Evolutionary conservation across 805 yeast genomes (phyloP), one percentile per base, ranked within the genome.

Genomic region (Sungouiella blattae): DNA sequence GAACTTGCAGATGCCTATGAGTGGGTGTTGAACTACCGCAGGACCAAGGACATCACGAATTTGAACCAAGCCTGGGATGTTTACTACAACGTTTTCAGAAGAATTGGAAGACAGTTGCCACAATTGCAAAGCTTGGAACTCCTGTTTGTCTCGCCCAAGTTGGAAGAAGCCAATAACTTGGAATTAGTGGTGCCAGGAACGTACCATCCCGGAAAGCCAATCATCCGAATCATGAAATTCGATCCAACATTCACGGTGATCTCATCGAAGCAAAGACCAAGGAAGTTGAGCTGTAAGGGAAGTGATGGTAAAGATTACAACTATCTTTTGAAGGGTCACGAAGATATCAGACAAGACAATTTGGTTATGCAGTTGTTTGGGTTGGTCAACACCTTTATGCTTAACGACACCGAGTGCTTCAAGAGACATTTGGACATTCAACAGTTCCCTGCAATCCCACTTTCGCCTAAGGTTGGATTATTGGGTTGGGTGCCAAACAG

Each of bases 321-420:
- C 49, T 94, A 78, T 60, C 64, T 72, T 2, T 69, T 93, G 52
- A 93, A 93, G 62, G 98, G 98, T 1, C 98, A 93, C 55, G 99
- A 93, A 64, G 99, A 93, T 69, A 87, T 93, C 35, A 77, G 99
- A 53, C 99, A 93, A 58, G 99, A 93, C 64, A 87, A 87, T 52
- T 72, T 94, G 58, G 99, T 91, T 18, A 93, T 93, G 98, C 99
- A 93, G 62, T 68, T 93, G 49, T 91, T 93, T 60, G 98, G 98
- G 1, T 69, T 93, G 53, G 98, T 93, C 3, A 93, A 94, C 55
- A 88, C 97, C 0, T 68, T 94, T 32, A 71, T 93, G 44, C 76
- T 82, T 4, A 86, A 86, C 50, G 97, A 93, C 58, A 81, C 97
- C 0, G 98, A 93, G 56, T 88, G 97, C 57, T 93, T 89, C 73